Percentiles rank a stretch among this genome's conserved stretches.
These are phyloP conservation scores for Dipodascopsis tothii DNA, from an alignment of 805 yeast species.

Conservation along the genomic window DNA sequence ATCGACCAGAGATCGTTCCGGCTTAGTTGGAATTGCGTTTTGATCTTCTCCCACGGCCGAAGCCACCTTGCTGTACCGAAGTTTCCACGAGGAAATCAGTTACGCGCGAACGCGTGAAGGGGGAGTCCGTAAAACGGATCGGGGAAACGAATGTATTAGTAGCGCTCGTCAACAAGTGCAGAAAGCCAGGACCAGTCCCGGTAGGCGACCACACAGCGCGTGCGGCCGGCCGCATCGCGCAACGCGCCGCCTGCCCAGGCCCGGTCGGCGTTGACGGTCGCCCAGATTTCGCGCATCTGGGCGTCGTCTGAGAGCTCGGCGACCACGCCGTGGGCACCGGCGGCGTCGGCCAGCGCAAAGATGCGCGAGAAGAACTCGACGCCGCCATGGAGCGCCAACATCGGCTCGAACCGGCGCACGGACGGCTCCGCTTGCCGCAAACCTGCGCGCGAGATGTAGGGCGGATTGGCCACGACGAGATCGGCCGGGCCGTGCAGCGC, in stretches of 20 bases:
- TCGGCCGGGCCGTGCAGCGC: constrained; percentile 31
- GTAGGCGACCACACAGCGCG: constrained; percentile 13
- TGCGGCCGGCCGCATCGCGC: constrained; percentile 41
- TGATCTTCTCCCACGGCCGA: constrained; percentile 14
- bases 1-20: constrained; percentile 26
- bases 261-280: constrained; percentile 14
- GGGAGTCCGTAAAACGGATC: constrained; percentile 6
- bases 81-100: constrained; percentile 16
- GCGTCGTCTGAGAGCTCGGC: constrained; percentile 64
- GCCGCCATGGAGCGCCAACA: constrained; percentile 70
- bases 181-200: constrained; percentile 14
- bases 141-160: background rate
- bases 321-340: constrained; percentile 50
- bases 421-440: constrained; percentile 49
- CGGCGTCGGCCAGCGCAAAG: constrained; percentile 37
- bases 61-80: constrained; percentile 19
- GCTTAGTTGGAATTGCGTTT: constrained; percentile 27
- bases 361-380: constrained; percentile 61
- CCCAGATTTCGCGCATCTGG: constrained; percentile 46
- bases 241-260: constrained; percentile 47
- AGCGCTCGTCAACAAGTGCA: background rate
- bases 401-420: constrained; percentile 69
- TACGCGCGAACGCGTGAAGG: constrained; percentile 20
- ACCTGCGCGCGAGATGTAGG: constrained; percentile 58
- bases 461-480: constrained; percentile 79